Percentiles rank a stretch among this genome's conserved stretches.
These are phyloP conservation scores for Camellia sinensis DNA, from an alignment of 148 eudicot species.

Conservation along the genomic window DNA sequence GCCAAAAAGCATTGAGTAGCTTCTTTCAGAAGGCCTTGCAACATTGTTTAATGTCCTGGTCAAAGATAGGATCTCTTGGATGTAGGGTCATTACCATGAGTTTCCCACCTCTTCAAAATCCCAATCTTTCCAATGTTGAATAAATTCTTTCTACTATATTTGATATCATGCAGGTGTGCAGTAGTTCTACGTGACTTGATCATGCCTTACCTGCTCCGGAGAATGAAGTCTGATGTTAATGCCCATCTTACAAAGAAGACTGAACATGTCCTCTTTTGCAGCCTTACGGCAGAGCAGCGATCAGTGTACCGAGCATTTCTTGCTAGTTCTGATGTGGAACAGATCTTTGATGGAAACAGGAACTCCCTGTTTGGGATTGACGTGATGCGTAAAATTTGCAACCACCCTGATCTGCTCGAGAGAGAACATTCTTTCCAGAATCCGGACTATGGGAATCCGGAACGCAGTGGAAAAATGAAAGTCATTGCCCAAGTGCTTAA, in stretches of 20 bases:
- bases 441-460: slow-evolving; percentile 93
- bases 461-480: slow-evolving; percentile 97
- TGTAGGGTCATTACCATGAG: neutral
- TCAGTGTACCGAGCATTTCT: slow-evolving; percentile 88
- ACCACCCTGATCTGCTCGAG: slow-evolving; percentile 97
- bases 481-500: slow-evolving; percentile 81
- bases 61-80: neutral
- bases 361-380: slow-evolving; percentile 96
- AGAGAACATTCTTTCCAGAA: slow-evolving; percentile 77
- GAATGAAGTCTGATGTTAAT: slow-evolving; percentile 96
- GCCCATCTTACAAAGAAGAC: slow-evolving; percentile 94
- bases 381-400: slow-evolving; percentile 98
- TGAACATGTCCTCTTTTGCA: slow-evolving; percentile 98
- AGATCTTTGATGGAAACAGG: slow-evolving; percentile 83
- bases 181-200: slow-evolving; percentile 92
- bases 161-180: slow-evolving; percentile 69
- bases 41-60: neutral
- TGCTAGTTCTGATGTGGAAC: slow-evolving; percentile 97
- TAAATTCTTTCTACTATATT: neutral
- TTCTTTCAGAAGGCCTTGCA: neutral
- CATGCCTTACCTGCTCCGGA: slow-evolving; percentile 95
- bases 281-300: slow-evolving; percentile 84
- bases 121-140: neutral
- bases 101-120: slow-evolving; percentile 8
- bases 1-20: no score